These are phyloP conservation scores for Ceratocystis diversiconidia DNA, from an alignment of 2,329 filamentous ascomycete species.

Conservation along the genomic window DNA sequence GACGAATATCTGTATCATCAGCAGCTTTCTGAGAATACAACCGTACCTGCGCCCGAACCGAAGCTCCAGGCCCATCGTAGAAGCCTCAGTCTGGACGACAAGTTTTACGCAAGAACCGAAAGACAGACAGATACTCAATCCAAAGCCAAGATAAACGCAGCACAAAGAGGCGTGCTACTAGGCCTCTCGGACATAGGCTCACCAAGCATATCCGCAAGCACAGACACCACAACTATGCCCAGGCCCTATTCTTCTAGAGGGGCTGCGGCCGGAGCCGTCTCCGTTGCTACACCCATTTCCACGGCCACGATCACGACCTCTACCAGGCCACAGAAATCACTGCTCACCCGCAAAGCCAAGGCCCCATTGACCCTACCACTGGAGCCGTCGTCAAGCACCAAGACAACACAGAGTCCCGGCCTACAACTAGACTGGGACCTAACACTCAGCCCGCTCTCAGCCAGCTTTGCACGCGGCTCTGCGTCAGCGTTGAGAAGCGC, in stretches of 20 bases:
- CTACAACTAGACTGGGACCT: slow-evolving; percentile 17
- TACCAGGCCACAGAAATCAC: not conserved
- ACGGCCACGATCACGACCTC: slow-evolving; percentile 1
- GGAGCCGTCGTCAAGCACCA: not conserved
- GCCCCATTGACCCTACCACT: slow-evolving; percentile 5
- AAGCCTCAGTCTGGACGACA: not conserved
- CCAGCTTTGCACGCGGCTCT: slow-evolving; percentile 14
- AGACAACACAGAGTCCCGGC: not conserved
- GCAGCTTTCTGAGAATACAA: not conserved
- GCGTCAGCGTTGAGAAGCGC: slow-evolving; percentile 7
- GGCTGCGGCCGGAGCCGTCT: not conserved
- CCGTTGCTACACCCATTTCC: not conserved
- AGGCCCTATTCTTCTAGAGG: not conserved
- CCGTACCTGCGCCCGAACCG: not conserved
- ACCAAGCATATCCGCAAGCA: not conserved
- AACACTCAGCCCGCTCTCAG: slow-evolving; percentile 15
- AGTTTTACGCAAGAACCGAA: not conserved
- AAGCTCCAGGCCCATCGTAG: not conserved
- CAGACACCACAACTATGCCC: not conserved
- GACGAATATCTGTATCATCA: not conserved
- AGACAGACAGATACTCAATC: not conserved
- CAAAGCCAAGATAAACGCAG: not conserved
- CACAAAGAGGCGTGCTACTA: not conserved
- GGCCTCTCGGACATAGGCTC: no score
- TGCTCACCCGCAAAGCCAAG: slow-evolving; percentile 9